Base-by-base conservation (phyloP, 1,284 basidiomycete species). In the Moesziomyces globuligerus region DNA sequence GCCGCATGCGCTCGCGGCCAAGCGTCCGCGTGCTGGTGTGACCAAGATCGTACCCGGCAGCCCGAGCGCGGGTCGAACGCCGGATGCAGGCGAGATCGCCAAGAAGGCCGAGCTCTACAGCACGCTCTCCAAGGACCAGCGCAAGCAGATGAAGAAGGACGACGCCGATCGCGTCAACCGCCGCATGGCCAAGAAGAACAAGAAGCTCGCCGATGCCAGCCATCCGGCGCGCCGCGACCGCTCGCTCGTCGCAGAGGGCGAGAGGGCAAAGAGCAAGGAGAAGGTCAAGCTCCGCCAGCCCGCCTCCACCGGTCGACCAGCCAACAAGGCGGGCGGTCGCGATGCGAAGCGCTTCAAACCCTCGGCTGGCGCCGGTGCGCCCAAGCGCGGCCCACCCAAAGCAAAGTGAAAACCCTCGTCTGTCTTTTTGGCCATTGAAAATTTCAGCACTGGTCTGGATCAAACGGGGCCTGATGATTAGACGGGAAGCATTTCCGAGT, bases 141-240 rank as follows among this genome's bases (percentile, higher is more conserved):
- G 78, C 29, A 49, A 58, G 9, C 60, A 61, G 34, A 48, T 68
- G 40, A 82, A 82, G 62, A 72, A 72, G 47, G 56, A 57, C 45
- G 81, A 82, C 45, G 47, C 62, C 3, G 75, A 73, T 3, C 49
- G 81, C 1, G 68, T 72, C 47, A 71, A 73, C 8, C 64, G 73
- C 8, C 50, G 81, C 3, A 46, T 78, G 64, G 71, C 69, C 23
- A 82, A 82, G 77, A 81, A 81, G 71, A 60, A 65, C 23, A 67
- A 53, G 32, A 79, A 79, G 55, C 32, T 51, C 9, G 44, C 47
- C 18, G 56, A n/a, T 18, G 29, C 46, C 2, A 59, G 54, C 26
- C 34, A 38, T 20, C 17, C 32, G 1, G 34, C 32, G 4, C 25
- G 10, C 9, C 50, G 47, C 28, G 58, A 61, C 26, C 59, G 54